Evolutionary conservation across 345 rosid genomes (phyloP).

Genomic region (Gossypium bickii): DNA sequence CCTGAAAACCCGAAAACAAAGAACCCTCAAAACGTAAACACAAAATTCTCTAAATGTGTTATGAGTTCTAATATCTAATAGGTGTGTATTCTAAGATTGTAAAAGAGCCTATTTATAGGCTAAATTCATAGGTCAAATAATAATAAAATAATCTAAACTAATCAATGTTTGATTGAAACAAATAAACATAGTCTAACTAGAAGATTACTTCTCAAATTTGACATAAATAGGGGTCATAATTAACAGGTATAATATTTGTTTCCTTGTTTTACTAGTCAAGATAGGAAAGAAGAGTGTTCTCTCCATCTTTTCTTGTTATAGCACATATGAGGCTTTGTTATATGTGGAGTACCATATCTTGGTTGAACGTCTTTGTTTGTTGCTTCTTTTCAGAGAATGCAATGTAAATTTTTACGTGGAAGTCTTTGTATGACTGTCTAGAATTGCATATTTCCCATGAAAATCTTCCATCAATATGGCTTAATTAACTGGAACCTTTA

Average conservation of each 20-base stretch:
- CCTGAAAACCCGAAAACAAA: no score
- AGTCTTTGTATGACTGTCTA: not conserved
- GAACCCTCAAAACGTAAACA: no score
- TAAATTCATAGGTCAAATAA: no score
- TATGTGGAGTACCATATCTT: not conserved
- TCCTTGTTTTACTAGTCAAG: not conserved
- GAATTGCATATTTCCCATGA: not conserved
- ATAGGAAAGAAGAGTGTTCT: not conserved
- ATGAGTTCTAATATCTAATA: no score
- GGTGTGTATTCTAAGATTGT: no score
- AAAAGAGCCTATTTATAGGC: no score
- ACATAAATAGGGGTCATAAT: no score
- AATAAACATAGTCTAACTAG: no score
- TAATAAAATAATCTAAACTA: no score
- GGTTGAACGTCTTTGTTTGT: not conserved
- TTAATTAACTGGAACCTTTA: constrained; percentile 2
- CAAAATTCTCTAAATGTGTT: no score
- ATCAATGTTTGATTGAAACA: no score
- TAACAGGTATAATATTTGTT: not conserved
- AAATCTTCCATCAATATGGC: not conserved
- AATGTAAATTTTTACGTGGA: not conserved
- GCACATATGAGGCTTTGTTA: not conserved
- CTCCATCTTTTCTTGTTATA: not conserved
- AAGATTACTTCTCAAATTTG: no score
- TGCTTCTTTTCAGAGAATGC: not conserved